Evolutionary conservation across 768 basidiomycete genomes (phyloP).

Genomic region (Scleroderma bovista): DNA sequence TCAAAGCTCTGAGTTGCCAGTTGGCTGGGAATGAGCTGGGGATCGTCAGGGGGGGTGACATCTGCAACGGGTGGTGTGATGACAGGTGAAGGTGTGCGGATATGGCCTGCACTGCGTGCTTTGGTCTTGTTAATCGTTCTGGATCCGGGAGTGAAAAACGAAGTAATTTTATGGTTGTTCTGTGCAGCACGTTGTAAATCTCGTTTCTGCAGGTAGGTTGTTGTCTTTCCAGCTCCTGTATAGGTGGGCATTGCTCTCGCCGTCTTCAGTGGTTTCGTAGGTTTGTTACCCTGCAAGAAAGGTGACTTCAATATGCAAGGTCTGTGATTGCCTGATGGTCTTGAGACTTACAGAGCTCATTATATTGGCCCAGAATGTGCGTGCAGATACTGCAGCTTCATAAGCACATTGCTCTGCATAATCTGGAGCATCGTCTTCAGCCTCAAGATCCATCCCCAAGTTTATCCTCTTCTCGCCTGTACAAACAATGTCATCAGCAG

Average conservation of each 20-base stretch:
- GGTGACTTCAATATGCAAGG: too few relatives aligned
- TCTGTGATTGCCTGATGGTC: too few relatives aligned
- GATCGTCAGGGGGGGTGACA: too few relatives aligned
- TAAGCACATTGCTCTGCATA: slow-evolving; percentile 1
- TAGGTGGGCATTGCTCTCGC: slow-evolving; percentile 1
- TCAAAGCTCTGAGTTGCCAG: too few relatives aligned
- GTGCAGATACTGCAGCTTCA: neutral
- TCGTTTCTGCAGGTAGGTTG: neutral
- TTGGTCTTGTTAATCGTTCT: neutral
- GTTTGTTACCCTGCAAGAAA: neutral
- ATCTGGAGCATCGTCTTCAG: neutral
- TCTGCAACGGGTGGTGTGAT: neutral
- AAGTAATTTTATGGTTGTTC: neutral
- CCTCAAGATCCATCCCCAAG: neutral
- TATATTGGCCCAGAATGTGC: neutral
- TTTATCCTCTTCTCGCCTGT: neutral
- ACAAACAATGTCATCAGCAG: neutral
- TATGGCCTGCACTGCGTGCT: neutral
- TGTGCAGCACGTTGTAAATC: neutral
- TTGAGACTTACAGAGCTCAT: neutral
- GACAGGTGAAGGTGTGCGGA: neutral
- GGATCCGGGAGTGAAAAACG: neutral
- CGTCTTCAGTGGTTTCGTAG: neutral
- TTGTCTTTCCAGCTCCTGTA: neutral
- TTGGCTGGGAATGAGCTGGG: too few relatives aligned